Conservation (phyloP, 257 asterid species). For the Solanum sejunctum region DNA sequence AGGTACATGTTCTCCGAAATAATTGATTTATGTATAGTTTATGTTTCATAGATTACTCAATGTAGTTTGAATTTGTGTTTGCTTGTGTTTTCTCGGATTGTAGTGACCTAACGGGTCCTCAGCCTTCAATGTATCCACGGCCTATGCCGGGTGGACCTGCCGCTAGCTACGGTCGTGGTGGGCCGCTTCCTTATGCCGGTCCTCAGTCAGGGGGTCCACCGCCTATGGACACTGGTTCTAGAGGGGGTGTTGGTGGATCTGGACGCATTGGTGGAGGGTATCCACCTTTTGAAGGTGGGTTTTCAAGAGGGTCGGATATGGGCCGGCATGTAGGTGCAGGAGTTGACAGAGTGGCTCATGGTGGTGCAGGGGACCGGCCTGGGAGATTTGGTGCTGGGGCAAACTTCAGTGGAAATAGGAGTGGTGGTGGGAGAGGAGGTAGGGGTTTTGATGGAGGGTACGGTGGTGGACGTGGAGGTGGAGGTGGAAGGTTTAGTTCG, state of each 20-base stretch:
- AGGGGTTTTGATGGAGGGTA: constrained; percentile 10
- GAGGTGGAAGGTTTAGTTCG: constrained; percentile 26
- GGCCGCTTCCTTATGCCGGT: constrained; percentile 31
- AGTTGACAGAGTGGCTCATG: constrained; percentile 17
- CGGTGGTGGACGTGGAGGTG: constrained; percentile 5
- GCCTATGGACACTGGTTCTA: constrained; percentile 16
- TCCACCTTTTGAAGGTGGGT: constrained; percentile 23
- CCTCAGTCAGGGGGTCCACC: constrained; percentile 28
- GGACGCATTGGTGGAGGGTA: constrained; percentile 13
- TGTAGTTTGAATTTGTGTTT: background rate
- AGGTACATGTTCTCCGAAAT: constrained; percentile 24
- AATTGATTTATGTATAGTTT: background rate
- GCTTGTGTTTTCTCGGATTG: background rate
- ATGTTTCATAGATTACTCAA: background rate
- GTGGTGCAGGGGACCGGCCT: constrained; percentile 29
- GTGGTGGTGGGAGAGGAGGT: constrained; percentile 10
- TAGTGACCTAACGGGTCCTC: constrained; percentile 65
- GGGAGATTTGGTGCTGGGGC: constrained; percentile 25
- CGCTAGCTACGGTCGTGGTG: constrained; percentile 49
- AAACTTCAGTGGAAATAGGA: background rate
- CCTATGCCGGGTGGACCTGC: constrained; percentile 36
- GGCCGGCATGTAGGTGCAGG: constrained; percentile 24
- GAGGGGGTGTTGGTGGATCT: constrained; percentile 9
- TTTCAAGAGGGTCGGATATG: constrained; percentile 36
- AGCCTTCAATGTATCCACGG: constrained; percentile 33